phyloP scores from a whole-genome alignment of 73 alveolate genomes.

The Stentor coeruleus region DNA sequence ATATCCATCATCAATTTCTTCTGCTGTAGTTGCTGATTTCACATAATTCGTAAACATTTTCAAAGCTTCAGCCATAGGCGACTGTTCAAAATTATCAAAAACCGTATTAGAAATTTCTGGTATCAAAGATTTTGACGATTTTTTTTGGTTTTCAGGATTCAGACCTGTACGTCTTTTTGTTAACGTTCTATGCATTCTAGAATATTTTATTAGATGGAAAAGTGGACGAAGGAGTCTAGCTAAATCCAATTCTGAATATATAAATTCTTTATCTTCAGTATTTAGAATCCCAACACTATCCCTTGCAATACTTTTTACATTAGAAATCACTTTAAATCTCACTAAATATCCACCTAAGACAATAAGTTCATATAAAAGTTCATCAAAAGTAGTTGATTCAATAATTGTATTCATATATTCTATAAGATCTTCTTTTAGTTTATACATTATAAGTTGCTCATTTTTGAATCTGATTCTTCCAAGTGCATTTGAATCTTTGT shows the following conservation, averaged over 20 bases:
- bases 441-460: background rate
- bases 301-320: background rate
- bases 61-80: background rate
- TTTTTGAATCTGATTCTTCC: background rate
- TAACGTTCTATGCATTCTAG: no score
- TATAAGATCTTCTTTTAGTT: background rate
- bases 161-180: no score
- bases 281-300: background rate
- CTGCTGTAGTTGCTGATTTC: background rate
- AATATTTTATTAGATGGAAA: background rate
- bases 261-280: background rate
- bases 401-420: no score
- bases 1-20: background rate
- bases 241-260: background rate
- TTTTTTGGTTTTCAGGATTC: conserved; percentile 6
- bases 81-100: background rate
- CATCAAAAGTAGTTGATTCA: background rate
- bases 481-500: background rate
- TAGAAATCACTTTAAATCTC: background rate
- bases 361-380: background rate
- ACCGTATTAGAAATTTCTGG: conserved; percentile 2
- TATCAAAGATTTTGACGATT: background rate
- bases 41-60: background rate
- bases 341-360: background rate
- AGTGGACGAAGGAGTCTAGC: background rate